A percentile compares a stretch with the other conserved stretches of the same genome.
Evolutionary conservation across 352 stramenopile species (phyloP).

Genomic region (Peronospora destructor): DNA sequence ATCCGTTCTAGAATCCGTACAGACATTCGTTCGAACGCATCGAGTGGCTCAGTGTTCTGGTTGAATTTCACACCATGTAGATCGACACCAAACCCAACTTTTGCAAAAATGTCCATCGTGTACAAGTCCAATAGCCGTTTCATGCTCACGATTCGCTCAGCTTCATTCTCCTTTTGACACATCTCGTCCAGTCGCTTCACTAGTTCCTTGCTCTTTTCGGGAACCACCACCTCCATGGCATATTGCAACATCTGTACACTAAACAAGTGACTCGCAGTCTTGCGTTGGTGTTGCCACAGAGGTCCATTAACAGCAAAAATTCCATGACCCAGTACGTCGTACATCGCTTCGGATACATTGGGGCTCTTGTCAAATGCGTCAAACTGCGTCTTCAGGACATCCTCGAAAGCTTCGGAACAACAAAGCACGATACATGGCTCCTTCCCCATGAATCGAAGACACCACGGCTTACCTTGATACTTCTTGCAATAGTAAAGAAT

Average conservation of each 20-base stretch:
- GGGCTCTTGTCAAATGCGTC: constrained; percentile 69
- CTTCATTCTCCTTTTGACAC: constrained; percentile 9
- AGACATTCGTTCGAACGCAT: constrained; percentile 35
- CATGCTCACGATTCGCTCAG: constrained; percentile 27
- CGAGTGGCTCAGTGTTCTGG: constrained; percentile 27
- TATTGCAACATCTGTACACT: constrained; percentile 53
- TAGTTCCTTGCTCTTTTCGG: constrained; percentile 34
- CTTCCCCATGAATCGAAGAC: constrained; percentile 29
- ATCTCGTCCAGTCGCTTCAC: constrained; percentile 27
- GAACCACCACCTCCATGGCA: constrained; percentile 46
- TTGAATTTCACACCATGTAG: constrained; percentile 39
- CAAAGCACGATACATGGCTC: constrained; percentile 39
- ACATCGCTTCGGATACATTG: constrained; percentile 29
- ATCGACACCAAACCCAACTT: constrained; percentile 66
- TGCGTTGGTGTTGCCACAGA: constrained; percentile 71
- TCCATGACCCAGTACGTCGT: constrained; percentile 68
- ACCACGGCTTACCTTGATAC: constrained; percentile 39
- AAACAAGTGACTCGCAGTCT: constrained; percentile 88
- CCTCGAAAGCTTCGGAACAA: constrained; percentile 40
- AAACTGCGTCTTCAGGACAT: constrained; percentile 64
- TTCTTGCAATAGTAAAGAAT: constrained; percentile 38
- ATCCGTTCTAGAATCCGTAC: constrained; percentile 31
- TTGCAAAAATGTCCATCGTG: constrained; percentile 71
- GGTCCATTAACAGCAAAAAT: constrained; percentile 71
- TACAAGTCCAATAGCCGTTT: constrained; percentile 46